Base-by-base conservation (phyloP, 352 stramenopile genomes). In the Phytophthora sp. region DNA sequence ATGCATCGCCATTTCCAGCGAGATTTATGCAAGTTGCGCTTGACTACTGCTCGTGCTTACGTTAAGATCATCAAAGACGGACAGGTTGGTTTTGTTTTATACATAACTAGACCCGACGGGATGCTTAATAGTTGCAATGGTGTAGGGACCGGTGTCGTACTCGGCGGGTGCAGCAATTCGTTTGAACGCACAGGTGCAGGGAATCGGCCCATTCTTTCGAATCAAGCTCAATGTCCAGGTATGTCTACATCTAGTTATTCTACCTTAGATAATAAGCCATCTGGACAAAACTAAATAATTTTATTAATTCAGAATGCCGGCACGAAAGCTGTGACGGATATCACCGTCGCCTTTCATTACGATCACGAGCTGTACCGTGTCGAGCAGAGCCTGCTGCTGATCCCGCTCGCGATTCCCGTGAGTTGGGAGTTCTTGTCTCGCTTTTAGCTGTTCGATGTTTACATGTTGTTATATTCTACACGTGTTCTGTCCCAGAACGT, bases 1-100 rank as follows among this genome's bases (percentile, higher is more conserved):
- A 98, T 98, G 82, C 92, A 98, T 59, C 83, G 89, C 24, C 85
- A 93, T 49, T 98, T 98, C 57, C 93, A 98, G 69, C 79, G 89
- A 23, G 89, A 97, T 35, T 69, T 98, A 26, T 97, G 89, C 73
- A 96, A 95, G 42, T 67, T 98, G 11, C 85, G 93, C 0, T 75
- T 98, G 33, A 95, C 79, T 2, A 93, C 90, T 1, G 90, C 91
- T 12, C 79, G 90, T 4, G 82, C 91, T 1, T 97, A 97, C 46
- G 91, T 98, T 27, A 94, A 95, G 63, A 94, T 94, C 45, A 95
- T 97, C 56, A 94, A 93, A 51, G 88, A 95, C 46, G 90, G 90
- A 20, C 86, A 95, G 67, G 84, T 90, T 61, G 0, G 35, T 2
- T 15, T 13, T 7, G 15, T 30, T 20, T 39, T 38, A 6, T 7